Base-by-base conservation (phyloP, 1,139 yeast genomes). In the Hyphopichia khmerensis region DNA sequence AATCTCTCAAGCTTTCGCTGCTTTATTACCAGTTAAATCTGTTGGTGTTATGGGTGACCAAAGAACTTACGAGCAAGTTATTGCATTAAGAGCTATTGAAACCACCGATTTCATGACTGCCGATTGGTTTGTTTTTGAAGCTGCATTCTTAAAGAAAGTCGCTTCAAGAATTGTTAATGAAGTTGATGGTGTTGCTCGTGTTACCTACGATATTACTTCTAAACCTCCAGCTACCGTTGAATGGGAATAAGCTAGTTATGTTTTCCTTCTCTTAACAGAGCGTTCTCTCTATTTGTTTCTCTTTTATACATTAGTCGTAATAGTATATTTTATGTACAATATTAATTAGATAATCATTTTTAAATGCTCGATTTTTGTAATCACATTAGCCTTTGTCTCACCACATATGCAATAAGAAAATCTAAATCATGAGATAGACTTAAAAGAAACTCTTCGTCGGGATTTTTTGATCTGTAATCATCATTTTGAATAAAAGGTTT, bases 41-140 rank as follows among this genome's bases (percentile, higher is more conserved):
- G 99, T 93, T 45, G 99, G 99, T 75, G 99, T 93, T 53, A 89
- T 89, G 96, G 99, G 99, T 62, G 99, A 93, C 70, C 96, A 93
- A 77, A 86, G 99, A 76, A 90, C 97, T 47, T 95, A 93, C 65
- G 99, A 95, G 67, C 99, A 93, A 74, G 99, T 93, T 51, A 93
- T 95, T 75, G 99, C 99, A 36, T 80, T 93, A 64, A 85, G 99
- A 73, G 99, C 99, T 54, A 89, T 93, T 57, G 98, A 91, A 74
- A 95, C 99, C 43, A 80, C 83, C 48, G 99, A 93, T 73, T 93
- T 95, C 79, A 93, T 93, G 99, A 93, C 99, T 56, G 99, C 99
- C 51, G 99, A 95, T 70, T 95, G 99, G 99, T 93, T 75, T 67
- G 87, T 87, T 53, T 93, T 93, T 62, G 98, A 91, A 59, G 95